A percentile compares a stretch with the other conserved stretches of the same genome.
Conservation (phyloP, 2,329 filamentous ascomycete genomes). For the Aspergillus japonicus region DNA sequence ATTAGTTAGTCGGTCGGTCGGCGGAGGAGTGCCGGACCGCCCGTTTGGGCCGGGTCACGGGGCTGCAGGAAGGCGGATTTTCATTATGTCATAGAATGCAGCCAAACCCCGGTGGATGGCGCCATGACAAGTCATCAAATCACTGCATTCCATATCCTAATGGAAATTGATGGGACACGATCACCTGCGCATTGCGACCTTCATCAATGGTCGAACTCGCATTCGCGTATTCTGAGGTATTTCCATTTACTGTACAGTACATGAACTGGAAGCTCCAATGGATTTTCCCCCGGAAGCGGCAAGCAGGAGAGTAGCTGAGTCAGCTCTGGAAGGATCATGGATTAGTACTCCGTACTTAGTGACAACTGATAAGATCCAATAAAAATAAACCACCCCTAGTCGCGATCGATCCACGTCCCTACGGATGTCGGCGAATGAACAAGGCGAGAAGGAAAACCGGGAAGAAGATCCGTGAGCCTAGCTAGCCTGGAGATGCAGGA, state of each 20-base stretch:
- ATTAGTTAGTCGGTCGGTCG: no score
- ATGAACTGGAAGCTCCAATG: no score
- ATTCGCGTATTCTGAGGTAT: no score
- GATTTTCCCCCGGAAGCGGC: no score
- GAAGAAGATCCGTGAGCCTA: background rate
- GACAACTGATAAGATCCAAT: no score
- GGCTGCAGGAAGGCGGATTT: slow-evolving; percentile 16
- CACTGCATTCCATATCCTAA: slow-evolving; percentile 4
- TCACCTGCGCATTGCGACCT: no score
- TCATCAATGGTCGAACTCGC: no score
- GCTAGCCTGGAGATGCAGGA: background rate
- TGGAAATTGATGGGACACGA: background rate
- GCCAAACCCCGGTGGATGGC: slow-evolving; percentile 5
- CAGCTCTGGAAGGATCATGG: no score
- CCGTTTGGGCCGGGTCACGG: slow-evolving; percentile 16
- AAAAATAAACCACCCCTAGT: background rate
- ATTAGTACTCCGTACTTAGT: background rate
- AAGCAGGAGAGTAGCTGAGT: no score
- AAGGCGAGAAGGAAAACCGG: background rate
- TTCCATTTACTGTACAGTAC: no score
- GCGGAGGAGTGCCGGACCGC: background rate
- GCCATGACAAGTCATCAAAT: background rate
- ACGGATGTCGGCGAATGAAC: background rate
- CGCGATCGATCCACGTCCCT: background rate
- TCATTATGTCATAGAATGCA: slow-evolving; percentile 27